A percentile compares a stretch with the other conserved stretches of the same genome.
These are phyloP conservation scores for Theobroma grandiflorum DNA, from an alignment of 441 rosid species.

Conservation along the genomic window DNA sequence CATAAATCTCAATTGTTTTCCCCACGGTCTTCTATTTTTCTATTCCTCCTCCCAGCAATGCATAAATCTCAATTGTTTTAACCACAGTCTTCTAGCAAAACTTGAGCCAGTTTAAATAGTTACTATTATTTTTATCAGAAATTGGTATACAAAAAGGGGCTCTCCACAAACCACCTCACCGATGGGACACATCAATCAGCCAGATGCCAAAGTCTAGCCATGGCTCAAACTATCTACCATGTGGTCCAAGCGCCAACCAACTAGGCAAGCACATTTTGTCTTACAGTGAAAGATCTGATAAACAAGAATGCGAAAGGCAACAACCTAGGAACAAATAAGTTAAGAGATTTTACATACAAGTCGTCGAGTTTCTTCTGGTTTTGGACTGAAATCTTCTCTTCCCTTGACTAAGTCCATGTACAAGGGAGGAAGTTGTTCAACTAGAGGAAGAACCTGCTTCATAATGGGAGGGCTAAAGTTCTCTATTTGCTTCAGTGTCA, in stretches of 20 bases:
- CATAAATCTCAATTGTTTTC: background rate
- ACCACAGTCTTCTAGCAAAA: background rate
- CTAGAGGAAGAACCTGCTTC: constrained; percentile 95
- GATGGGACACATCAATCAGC: constrained; percentile 1
- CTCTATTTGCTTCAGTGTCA: constrained; percentile 90
- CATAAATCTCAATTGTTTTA: background rate
- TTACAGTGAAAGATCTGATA: background rate
- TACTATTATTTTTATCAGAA: background rate
- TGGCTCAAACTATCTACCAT: constrained; percentile 12
- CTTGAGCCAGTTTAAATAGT: background rate
- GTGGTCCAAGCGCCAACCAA: constrained; percentile 10
- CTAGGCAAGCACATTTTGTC: background rate
- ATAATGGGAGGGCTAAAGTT: constrained; percentile 88
- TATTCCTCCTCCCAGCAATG: constrained; percentile 1
- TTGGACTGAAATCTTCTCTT: constrained; percentile 92
- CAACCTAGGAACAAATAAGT: constrained; percentile 13
- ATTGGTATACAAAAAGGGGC: background rate
- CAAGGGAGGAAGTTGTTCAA: constrained; percentile 94
- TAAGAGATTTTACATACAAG: constrained; percentile 64
- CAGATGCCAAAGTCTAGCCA: background rate
- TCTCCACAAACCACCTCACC: background rate
- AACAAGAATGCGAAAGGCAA: background rate
- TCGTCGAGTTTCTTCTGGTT: constrained; percentile 94
- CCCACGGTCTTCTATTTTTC: background rate
- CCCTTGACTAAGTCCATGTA: constrained; percentile 94